phyloP scores from a whole-genome alignment of 257 asterid genomes.

The Forsythia viridissima region DNA sequence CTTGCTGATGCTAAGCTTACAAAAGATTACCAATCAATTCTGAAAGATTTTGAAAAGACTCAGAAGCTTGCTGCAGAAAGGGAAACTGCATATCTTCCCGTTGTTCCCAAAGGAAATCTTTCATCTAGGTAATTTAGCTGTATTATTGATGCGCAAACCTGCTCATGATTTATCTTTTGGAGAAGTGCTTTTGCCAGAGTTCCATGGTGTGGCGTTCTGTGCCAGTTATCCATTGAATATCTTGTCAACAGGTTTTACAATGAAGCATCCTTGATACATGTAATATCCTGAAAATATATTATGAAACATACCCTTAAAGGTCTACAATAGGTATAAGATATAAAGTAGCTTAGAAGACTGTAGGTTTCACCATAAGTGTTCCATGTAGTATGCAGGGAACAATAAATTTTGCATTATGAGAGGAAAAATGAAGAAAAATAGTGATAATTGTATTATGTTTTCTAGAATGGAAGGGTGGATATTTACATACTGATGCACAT shows the following conservation, averaged over 20 bases:
- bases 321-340: background rate
- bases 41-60: conserved; percentile 59
- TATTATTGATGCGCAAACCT: background rate
- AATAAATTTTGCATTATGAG: background rate
- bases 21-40: conserved; percentile 51
- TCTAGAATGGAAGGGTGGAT: background rate
- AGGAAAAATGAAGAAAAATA: background rate
- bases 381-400: background rate
- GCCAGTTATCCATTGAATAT: background rate
- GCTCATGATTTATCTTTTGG: conserved; percentile 1
- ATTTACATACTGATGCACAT: background rate
- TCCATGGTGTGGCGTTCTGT: background rate
- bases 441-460: background rate
- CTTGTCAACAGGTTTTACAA: background rate
- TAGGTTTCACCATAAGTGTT: background rate
- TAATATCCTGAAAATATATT: background rate
- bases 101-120: conserved; percentile 28
- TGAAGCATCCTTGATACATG: background rate
- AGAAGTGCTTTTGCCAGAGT: background rate
- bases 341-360: background rate
- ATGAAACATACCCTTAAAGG: background rate
- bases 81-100: conserved; percentile 41
- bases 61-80: conserved; percentile 56
- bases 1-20: conserved; percentile 59
- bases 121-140: conserved; percentile 35